Percentiles rank a stretch among this genome's conserved stretches.
Conservation (phyloP, 1,284 basidiomycete species). For the Puccinia horiana region DNA sequence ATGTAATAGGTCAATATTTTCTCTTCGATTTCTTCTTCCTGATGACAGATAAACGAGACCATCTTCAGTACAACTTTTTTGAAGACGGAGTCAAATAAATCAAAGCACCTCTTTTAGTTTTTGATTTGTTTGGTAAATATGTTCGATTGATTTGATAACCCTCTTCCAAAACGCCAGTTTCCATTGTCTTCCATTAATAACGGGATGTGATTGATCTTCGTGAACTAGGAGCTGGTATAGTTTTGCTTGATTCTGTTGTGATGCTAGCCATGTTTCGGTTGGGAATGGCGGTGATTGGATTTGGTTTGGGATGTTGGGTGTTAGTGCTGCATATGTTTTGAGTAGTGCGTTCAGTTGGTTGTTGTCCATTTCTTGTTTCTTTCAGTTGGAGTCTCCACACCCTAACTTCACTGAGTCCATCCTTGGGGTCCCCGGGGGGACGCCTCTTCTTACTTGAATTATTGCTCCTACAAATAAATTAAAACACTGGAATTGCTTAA, state of each 20-base stretch:
- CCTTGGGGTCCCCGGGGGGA: too few species aligned
- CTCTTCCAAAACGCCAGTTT: constrained; percentile 43
- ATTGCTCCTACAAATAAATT: too few species aligned
- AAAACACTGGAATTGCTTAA: too few species aligned
- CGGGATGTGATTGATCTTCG: background rate
- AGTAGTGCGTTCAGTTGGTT: too few species aligned
- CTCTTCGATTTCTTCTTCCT: constrained; percentile 42
- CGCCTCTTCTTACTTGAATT: too few species aligned
- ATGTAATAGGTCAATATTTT: constrained; percentile 43
- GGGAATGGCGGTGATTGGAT: constrained; percentile 36
- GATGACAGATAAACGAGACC: too few species aligned
- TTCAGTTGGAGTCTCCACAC: too few species aligned
- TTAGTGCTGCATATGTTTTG: constrained; percentile 18
- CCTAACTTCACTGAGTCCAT: too few species aligned
- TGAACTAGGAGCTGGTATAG: background rate
- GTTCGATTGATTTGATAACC: constrained; percentile 21
- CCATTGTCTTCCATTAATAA: background rate
- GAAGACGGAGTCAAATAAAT: background rate
- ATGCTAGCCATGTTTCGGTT: background rate
- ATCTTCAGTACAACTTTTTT: too few species aligned
- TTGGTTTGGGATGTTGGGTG: constrained; percentile 15
- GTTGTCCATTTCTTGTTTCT: too few species aligned
- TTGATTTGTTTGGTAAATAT: background rate
- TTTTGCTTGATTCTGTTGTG: background rate
- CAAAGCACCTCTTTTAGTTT: background rate